These are phyloP conservation scores for Camellia oleifera DNA, from an alignment of 179 eudicot genomes.

Conservation along the genomic window DNA sequence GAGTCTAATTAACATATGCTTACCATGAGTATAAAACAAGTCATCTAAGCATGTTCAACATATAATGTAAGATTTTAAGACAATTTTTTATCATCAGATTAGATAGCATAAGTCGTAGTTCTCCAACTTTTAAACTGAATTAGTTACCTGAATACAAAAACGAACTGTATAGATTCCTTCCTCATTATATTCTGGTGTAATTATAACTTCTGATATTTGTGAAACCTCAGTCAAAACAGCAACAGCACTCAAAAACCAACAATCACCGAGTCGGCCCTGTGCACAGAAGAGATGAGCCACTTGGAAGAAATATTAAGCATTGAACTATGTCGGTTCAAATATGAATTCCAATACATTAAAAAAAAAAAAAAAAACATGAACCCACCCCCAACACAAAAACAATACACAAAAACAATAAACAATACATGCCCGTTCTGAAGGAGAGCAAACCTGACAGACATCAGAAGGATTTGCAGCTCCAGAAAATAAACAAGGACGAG, in stretches of 20 bases:
- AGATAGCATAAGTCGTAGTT: background rate
- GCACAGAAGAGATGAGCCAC: slow-evolving; percentile 12
- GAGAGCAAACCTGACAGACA: slow-evolving; percentile 87
- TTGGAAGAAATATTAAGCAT: slow-evolving; percentile 12
- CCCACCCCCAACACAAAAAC: background rate
- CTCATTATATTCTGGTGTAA: slow-evolving; percentile 85
- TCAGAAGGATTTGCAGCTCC: slow-evolving; percentile 93
- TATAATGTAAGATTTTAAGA: background rate
- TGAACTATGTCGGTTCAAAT: slow-evolving; percentile 1
- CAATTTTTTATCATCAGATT: background rate
- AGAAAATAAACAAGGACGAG: slow-evolving; percentile 81
- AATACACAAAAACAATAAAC: background rate
- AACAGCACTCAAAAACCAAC: slow-evolving; percentile 99
- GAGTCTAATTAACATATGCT: background rate
- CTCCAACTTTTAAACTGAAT: background rate
- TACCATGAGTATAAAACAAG: background rate
- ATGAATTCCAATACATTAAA: background rate
- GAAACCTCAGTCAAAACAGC: slow-evolving; percentile 98
- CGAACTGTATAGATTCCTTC: slow-evolving; percentile 99
- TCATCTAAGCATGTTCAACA: background rate
- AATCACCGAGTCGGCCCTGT: slow-evolving; percentile 97
- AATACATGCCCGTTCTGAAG: background rate
- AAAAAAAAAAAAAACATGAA: background rate
- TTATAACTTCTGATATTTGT: slow-evolving; percentile 87
- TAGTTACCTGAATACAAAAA: slow-evolving; percentile 88